Evolutionary conservation across 1,139 yeast species (phyloP), one percentile per base, ranked within the genome.

Genomic region (Blastobotrys ciferrii): DNA sequence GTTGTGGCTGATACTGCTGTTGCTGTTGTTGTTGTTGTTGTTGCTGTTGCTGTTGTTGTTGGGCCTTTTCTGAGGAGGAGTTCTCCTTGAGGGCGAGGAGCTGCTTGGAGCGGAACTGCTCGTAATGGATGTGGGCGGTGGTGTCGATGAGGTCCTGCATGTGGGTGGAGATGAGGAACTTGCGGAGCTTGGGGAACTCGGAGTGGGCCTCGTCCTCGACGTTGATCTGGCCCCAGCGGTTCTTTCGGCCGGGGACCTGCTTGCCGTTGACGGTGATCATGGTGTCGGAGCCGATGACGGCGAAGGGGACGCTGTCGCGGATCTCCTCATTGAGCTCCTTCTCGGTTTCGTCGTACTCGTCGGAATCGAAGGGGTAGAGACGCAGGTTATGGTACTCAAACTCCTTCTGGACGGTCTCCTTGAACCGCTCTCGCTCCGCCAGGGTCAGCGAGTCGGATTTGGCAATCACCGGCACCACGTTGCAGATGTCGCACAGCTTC

Each of bases 71-170:
- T 32, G 20, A n/a, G 14, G 53, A 36, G 33, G 94, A 89, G 66
- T 84, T 87, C 70, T 92, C 98, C 72, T 92, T 92, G 69, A 92
- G 78, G 12, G 96, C 95, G 54, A 89, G 82, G 69, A 92, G 81
- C 71, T 92, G 98, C 71, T 91, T 88, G 28, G 96, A 78, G 71
- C 98, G 84, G 74, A 91, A 92, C 49, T 84, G 77, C 73, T 92
- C 98, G 69, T 92, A 92, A 68, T 92, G 98, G 51, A 84, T 78
- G 60, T 82, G 77, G 4, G 95, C 75, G 3, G 98, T 92, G 14
- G 96, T 82, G 68, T 92, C 98, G 64, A 92, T 92, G 67, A 92
- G 81, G 68, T 92, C 98, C 70, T 89, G 98, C 63, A 92, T 76
- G 68, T 92, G 97, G 25, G 98, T 91, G 72, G 97, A 82, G 48